Base-by-base conservation (phyloP, 2,329 filamentous ascomycete species). In the Beauveria scarabaeidicola region DNA sequence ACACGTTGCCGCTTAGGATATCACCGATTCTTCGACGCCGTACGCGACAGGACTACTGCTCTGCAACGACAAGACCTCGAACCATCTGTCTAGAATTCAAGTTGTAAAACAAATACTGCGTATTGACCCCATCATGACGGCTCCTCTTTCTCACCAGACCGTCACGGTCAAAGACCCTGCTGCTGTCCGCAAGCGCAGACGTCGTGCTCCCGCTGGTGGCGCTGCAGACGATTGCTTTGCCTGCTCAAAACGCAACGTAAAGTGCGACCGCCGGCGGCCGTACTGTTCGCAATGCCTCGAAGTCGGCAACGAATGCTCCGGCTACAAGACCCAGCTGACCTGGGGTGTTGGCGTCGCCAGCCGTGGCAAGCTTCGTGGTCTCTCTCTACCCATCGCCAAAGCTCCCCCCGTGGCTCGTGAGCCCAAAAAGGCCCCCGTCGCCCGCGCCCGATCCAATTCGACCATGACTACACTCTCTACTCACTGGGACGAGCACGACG, bases 341-440 rank as follows among this genome's bases (percentile, higher is more conserved):
- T 97, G 93, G 93, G 91, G 91, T 46, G 90, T 97, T 52, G 93
- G 93, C 55, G 93, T 97, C 61, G 93, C 93, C 60, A 97, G 92
- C 75, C 87, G 93, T 69, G 93, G 93, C 70, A 97, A 97, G 78
- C 85, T 97, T 64, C 85, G 93, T 63, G 93, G 93, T 43, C 80
- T 97, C 66, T 92, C 92, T 60, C 78, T 96, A 61, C 84, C 84
- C 61, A 81, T 87, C 63, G 84, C 83, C 59, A 85, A 85, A 70
- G 75, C 81, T 10, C 79, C 81, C 23, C 81, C 82, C 0, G 81
- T 83, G 66, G 72, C 77, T 47, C 75, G 73, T 53, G 72, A 77
- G 59, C 68, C 71, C 55, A 84, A 82, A 73, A 81, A 81, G 69
- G 63, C 74, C 10, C 68, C 78, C 13, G 54, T 50, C 13, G 66